A percentile compares a stretch with the other conserved stretches of the same genome.
These are phyloP conservation scores for Coniferiporia sulphurascens DNA, from an alignment of 1,284 basidiomycete species.

Conservation along the genomic window DNA sequence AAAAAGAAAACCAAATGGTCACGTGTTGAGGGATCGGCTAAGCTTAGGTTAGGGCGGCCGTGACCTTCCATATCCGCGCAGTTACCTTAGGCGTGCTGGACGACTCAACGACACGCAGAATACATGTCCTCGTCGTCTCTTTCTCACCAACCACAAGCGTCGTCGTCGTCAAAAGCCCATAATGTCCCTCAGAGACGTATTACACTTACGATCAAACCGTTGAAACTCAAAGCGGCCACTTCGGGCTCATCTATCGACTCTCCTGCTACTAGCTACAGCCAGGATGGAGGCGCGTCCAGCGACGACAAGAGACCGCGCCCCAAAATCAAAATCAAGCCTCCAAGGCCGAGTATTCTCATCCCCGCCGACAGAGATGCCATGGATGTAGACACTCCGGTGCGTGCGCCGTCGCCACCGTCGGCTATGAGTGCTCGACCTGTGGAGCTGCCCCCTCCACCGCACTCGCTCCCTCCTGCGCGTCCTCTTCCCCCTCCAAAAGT, in stretches of 20 bases:
- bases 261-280: not conserved
- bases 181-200: conserved; percentile 4
- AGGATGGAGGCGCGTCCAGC: not conserved
- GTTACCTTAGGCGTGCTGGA: not conserved
- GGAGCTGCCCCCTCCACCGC: not conserved
- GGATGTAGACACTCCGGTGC: not conserved
- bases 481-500: conserved; percentile 7
- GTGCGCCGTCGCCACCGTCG: not conserved
- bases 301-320: conserved; percentile 7
- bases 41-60: not conserved
- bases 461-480: not conserved
- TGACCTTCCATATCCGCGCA: not conserved
- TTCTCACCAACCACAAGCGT: conserved; percentile 1
- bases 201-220: conserved; percentile 14
- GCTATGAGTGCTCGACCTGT: not conserved
- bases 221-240: conserved; percentile 8
- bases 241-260: not conserved
- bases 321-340: conserved; percentile 16
- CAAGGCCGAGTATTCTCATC: not conserved
- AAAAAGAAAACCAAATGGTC: not conserved
- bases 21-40: not conserved
- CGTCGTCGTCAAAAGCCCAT: not conserved
- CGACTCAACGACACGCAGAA: not conserved
- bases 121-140: conserved; percentile 2
- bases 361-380: not conserved